These are phyloP conservation scores for Bathelium albidoporum DNA, from an alignment of 495 filamentous ascomycete species.

Conservation along the genomic window DNA sequence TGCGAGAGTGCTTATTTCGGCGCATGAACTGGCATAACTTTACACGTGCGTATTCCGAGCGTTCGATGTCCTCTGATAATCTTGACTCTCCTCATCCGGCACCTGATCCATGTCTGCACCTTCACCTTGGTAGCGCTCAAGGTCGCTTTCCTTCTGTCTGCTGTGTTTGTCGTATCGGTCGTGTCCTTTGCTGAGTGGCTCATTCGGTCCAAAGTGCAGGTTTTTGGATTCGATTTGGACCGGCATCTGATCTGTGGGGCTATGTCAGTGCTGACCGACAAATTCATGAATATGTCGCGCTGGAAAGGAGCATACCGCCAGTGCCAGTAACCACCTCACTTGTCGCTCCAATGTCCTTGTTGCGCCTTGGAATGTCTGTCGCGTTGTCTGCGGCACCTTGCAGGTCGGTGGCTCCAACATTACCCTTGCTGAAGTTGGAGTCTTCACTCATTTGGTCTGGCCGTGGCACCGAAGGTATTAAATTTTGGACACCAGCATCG, in stretches of 20 bases:
- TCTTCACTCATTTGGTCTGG: slow-evolving; percentile 39
- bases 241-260: background rate
- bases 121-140: slow-evolving; percentile 28
- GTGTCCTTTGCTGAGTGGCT: slow-evolving; percentile 30
- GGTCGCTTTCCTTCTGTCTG: slow-evolving; percentile 32
- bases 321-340: slow-evolving; percentile 44
- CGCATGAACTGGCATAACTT: background rate
- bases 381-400: slow-evolving; percentile 44
- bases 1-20: background rate
- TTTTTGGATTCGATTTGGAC: slow-evolving; percentile 39
- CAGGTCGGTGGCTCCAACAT: slow-evolving; percentile 25
- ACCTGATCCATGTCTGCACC: slow-evolving; percentile 12
- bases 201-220: slow-evolving; percentile 30
- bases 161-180: slow-evolving; percentile 37
- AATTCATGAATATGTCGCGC: no score
- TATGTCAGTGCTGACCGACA: background rate
- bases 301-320: slow-evolving; percentile 35
- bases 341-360: slow-evolving; percentile 36
- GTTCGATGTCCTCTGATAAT: background rate
- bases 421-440: slow-evolving; percentile 11
- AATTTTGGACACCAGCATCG: slow-evolving; percentile 42
- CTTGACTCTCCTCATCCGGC: slow-evolving; percentile 17
- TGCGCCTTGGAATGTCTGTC: slow-evolving; percentile 41
- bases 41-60: background rate
- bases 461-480: slow-evolving; percentile 47